Conservation (phyloP, 331 rosid genomes). For the Quercus lobata region DNA sequence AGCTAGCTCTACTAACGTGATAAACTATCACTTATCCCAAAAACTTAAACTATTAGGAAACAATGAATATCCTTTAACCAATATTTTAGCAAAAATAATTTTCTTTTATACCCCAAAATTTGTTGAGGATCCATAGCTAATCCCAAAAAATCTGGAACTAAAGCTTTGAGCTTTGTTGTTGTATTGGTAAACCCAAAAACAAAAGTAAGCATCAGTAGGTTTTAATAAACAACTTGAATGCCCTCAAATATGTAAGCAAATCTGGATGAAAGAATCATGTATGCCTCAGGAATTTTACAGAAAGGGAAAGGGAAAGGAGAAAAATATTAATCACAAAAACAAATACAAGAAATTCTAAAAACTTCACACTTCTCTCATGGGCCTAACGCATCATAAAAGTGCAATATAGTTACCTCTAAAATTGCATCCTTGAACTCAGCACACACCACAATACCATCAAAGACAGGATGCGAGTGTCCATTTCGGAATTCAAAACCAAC, state of each 20-base stretch:
- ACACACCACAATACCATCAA: conserved; percentile 91
- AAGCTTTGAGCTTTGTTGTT: too few species aligned
- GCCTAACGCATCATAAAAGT: background rate
- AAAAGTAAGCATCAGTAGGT: background rate
- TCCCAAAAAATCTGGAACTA: too few species aligned
- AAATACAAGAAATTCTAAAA: background rate
- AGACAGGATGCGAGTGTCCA: conserved; percentile 80
- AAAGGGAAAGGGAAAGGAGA: background rate
- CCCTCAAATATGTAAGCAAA: background rate
- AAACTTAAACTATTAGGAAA: too few species aligned
- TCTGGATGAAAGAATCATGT: background rate
- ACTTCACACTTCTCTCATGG: background rate
- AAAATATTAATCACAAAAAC: background rate
- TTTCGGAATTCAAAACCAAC: conserved; percentile 89
- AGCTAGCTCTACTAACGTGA: too few species aligned
- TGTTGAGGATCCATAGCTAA: too few species aligned
- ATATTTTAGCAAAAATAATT: background rate
- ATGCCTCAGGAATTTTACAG: background rate
- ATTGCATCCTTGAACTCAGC: conserved; percentile 78
- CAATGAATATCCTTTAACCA: too few species aligned
- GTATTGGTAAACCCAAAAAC: too few species aligned
- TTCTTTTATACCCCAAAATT: background rate
- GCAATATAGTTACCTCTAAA: conserved; percentile 53
- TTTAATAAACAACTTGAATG: background rate
- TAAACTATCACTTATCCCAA: too few species aligned